Percentiles rank a stretch among this genome's conserved stretches.
Evolutionary conservation across 139 green algal species (phyloP).

Genomic region (Ulvella scutata): DNA sequence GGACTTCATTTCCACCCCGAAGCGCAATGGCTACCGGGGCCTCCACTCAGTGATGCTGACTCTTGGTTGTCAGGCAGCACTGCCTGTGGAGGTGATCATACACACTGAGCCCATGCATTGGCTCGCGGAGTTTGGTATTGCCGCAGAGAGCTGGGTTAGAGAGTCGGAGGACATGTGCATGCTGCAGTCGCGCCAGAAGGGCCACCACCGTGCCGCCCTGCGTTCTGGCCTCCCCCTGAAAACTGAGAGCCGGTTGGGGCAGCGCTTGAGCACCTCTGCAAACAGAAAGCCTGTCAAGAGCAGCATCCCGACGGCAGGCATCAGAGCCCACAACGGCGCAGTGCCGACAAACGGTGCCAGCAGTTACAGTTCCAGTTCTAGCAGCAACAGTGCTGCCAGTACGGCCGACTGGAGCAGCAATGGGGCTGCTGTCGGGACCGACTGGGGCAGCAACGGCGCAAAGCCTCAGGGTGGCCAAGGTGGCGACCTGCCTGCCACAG

Average conservation of each 20-base stretch:
- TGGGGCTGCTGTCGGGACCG: not conserved
- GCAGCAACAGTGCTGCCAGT: too few species aligned
- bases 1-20: conserved; percentile 83
- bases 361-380: too few species aligned
- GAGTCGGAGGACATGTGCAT: not conserved
- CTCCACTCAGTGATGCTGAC: conserved; percentile 66
- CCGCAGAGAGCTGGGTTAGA: conserved; percentile 11
- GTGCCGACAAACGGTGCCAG: not conserved
- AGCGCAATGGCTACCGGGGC: conserved; percentile 63
- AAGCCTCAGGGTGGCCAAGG: not conserved
- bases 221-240: not conserved
- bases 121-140: conserved; percentile 54
- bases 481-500: not conserved
- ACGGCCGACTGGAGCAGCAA: too few species aligned
- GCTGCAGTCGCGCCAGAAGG: too few species aligned
- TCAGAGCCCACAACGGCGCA: not conserved
- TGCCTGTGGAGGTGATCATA: conserved; percentile 55
- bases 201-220: too few species aligned
- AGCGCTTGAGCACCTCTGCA: not conserved
- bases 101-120: conserved; percentile 51
- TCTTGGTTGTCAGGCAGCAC: conserved; percentile 23
- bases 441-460: not conserved
- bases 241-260: too few species aligned
- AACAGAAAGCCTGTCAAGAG: not conserved
- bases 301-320: not conserved